Evolutionary conservation across 164 flowering plant species (phyloP).

Genomic region (Brasenia schreberi): DNA sequence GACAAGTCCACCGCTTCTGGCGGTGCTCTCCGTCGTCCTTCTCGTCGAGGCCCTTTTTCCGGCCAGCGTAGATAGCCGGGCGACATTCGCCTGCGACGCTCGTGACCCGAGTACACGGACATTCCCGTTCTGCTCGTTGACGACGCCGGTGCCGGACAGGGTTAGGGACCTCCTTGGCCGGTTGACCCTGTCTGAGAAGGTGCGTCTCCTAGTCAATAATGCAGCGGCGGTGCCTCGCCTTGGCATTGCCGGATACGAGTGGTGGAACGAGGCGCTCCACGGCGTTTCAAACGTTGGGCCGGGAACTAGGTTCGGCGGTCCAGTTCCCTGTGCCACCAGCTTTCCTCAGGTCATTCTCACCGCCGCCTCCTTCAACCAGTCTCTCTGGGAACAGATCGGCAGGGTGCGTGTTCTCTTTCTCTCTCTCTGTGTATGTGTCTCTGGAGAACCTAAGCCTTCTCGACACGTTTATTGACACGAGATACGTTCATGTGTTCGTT

Average conservation of each 20-base stretch:
- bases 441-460: too few species aligned
- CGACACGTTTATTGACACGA: too few species aligned
- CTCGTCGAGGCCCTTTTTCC: background rate
- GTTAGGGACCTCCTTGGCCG: constrained; percentile 58
- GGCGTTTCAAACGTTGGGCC: constrained; percentile 87
- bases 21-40: background rate
- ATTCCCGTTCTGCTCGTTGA: constrained; percentile 39
- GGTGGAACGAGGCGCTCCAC: constrained; percentile 99
- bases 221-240: constrained; percentile 65
- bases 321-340: constrained; percentile 67
- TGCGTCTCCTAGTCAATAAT: constrained; percentile 47
- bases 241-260: constrained; percentile 74
- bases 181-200: constrained; percentile 67
- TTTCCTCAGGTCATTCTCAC: constrained; percentile 92
- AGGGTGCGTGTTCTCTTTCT: constrained; percentile 24
- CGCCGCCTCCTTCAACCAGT: constrained; percentile 72
- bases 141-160: constrained; percentile 22
- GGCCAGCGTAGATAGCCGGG: constrained; percentile 9
- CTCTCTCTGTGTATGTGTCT: background rate
- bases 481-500: too few species aligned
- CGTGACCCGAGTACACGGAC: constrained; percentile 14
- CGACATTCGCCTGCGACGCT: constrained; percentile 60
- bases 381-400: constrained; percentile 81
- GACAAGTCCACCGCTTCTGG: background rate
- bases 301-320: constrained; percentile 55